Conservation (phyloP, 108 stramenopile species). For the Conticribra guillardii region DNA sequence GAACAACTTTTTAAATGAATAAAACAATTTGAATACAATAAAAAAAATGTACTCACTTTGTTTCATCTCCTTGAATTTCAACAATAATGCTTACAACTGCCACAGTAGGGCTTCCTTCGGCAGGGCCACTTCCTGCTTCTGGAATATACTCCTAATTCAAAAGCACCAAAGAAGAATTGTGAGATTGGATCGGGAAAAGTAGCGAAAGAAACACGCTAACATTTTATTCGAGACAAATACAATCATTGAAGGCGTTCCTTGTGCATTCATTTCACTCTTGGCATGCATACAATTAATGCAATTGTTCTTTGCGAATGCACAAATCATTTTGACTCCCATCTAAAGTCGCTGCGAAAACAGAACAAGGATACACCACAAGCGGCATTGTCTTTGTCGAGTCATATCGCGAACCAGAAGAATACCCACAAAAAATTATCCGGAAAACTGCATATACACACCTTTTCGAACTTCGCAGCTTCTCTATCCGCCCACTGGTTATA, state of each 20-base stretch:
- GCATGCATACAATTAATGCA: no score
- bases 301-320: no score
- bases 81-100: slow-evolving; percentile 77
- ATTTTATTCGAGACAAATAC: no score
- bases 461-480: slow-evolving; percentile 78
- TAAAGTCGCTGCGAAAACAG: no score
- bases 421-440: no score
- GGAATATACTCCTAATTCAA: slow-evolving; percentile 63
- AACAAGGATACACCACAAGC: no score
- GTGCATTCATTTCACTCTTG: no score
- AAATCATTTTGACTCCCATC: no score
- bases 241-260: no score
- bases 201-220: background rate
- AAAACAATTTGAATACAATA: no score
- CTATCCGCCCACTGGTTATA: slow-evolving; percentile 75
- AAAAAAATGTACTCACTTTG: slow-evolving; percentile 56
- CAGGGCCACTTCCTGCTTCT: slow-evolving; percentile 28
- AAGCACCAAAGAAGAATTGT: background rate
- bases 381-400: no score
- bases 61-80: slow-evolving; percentile 85
- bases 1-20: no score
- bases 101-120: slow-evolving; percentile 56
- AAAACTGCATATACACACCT: slow-evolving; percentile 40
- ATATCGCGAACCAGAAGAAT: background rate
- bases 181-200: background rate